These are phyloP conservation scores for Phylloboletellus chloephorus DNA, from an alignment of 1,284 basidiomycete genomes.

Conservation along the genomic window DNA sequence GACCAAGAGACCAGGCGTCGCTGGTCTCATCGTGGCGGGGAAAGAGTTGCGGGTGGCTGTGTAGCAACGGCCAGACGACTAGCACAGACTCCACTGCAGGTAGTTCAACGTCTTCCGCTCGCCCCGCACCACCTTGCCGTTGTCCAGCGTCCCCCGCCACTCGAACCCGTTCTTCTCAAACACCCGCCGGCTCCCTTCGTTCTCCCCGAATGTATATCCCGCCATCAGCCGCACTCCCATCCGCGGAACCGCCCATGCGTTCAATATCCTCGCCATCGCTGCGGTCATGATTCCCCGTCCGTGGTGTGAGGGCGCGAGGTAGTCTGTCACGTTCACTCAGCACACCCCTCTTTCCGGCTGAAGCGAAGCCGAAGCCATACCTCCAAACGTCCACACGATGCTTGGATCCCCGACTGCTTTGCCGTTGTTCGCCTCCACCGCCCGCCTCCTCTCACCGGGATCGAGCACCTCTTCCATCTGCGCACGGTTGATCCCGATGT, in stretches of 20 bases:
- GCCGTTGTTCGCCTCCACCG: slow-evolving; percentile 15
- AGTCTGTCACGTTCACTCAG: slow-evolving; percentile 20
- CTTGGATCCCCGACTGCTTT: slow-evolving; percentile 35
- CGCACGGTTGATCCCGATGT: slow-evolving; percentile 32
- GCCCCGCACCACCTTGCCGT: slow-evolving; percentile 35
- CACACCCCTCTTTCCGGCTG: slow-evolving; percentile 7
- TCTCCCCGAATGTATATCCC: slow-evolving; percentile 44
- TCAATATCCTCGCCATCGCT: slow-evolving; percentile 45
- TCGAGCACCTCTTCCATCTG: slow-evolving; percentile 34
- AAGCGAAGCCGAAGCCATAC: slow-evolving; percentile 24
- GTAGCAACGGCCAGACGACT: neutral
- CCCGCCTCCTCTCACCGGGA: slow-evolving; percentile 24
- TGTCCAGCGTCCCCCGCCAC: slow-evolving; percentile 36
- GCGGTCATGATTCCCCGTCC: slow-evolving; percentile 64
- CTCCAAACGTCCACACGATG: slow-evolving; percentile 41
- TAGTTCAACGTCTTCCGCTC: slow-evolving; percentile 21
- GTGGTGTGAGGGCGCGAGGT: slow-evolving; percentile 48
- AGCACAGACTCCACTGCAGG: slow-evolving; percentile 13
- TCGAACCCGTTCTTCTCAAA: slow-evolving; percentile 63
- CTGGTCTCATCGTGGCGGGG: slow-evolving; percentile 49
- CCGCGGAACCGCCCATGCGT: slow-evolving; percentile 52
- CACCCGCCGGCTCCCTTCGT: slow-evolving; percentile 52
- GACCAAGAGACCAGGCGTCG: slow-evolving; percentile 80
- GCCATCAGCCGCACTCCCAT: slow-evolving; percentile 50
- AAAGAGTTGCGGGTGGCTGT: slow-evolving; percentile 18